Percentiles rank a stretch among this genome's conserved stretches.
phyloP scores from a whole-genome alignment of 495 filamentous ascomycete genomes.

The Chaetomium tenue region DNA sequence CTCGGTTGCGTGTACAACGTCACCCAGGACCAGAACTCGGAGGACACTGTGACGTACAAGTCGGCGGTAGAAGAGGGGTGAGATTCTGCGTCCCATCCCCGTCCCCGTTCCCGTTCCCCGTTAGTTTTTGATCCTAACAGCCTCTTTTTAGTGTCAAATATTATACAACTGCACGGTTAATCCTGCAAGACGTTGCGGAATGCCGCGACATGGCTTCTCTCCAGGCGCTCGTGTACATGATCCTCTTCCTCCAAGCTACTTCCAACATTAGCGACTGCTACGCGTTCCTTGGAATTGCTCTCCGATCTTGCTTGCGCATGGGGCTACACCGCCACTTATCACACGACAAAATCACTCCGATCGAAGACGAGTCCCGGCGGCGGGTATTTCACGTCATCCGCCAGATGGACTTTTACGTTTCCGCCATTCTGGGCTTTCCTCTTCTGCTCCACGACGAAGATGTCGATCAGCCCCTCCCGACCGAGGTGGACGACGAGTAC shows the following conservation, averaged over 20 bases:
- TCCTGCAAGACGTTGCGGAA: conserved; percentile 85
- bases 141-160: conserved; percentile 67
- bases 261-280: conserved; percentile 92
- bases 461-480: conserved; percentile 84
- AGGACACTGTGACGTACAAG: conserved; percentile 54
- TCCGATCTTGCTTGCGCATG: conserved; percentile 80
- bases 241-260: conserved; percentile 86
- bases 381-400: conserved; percentile 87
- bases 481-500: conserved; percentile 86
- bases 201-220: conserved; percentile 82
- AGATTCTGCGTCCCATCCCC: conserved; percentile 8
- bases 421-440: conserved; percentile 82
- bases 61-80: conserved; percentile 79
- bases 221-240: conserved; percentile 88
- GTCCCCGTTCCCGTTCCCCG: conserved; percentile 2
- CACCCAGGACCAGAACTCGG: conserved; percentile 41
- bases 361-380: conserved; percentile 80
- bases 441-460: conserved; percentile 82
- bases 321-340: conserved; percentile 79
- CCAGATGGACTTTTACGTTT: conserved; percentile 93
- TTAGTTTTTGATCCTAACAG: conserved; percentile 15
- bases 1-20: conserved; percentile 81
- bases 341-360: conserved; percentile 69
- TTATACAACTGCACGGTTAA: conserved; percentile 69
- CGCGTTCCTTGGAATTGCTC: conserved; percentile 84